phyloP scores from a whole-genome alignment of 768 basidiomycete species.

The Imleria badia region DNA sequence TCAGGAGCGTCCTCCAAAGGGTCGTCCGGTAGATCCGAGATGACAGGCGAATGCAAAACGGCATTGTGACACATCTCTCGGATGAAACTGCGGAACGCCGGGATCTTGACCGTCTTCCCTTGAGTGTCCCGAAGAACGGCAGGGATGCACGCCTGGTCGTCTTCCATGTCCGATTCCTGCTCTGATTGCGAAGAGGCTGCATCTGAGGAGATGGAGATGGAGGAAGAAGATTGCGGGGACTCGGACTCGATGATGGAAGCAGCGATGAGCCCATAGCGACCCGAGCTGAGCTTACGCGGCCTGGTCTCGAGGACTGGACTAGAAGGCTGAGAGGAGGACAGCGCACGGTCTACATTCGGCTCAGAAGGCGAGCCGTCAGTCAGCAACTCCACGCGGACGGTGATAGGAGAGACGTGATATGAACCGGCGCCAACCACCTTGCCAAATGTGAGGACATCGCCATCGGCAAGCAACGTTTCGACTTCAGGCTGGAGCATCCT shows the following conservation, averaged over 20 bases:
- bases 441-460: conserved; percentile 75
- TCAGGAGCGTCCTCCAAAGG: conserved; percentile 8
- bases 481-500: conserved; percentile 53
- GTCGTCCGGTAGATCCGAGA: conserved; percentile 10
- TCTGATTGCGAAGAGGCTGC: conserved; percentile 32
- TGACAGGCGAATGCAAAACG: conserved; percentile 7
- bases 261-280: conserved; percentile 60
- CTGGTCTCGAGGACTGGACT: conserved; percentile 26
- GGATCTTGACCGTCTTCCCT: conserved; percentile 29
- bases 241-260: conserved; percentile 29
- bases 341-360: conserved; percentile 16
- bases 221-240: conserved; percentile 35
- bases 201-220: conserved; percentile 41
- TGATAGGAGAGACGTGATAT: conserved; percentile 61
- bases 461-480: conserved; percentile 58
- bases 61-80: conserved; percentile 25
- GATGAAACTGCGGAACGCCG: conserved; percentile 32
- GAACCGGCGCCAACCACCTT: conserved; percentile 68
- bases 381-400: conserved; percentile 58
- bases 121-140: conserved; percentile 14
- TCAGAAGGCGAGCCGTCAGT: conserved; percentile 9
- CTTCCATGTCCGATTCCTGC: conserved; percentile 56
- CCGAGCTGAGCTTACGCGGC: conserved; percentile 42
- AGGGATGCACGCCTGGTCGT: conserved; percentile 32
- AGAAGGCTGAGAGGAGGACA: conserved; percentile 23